Percentiles rank a stretch among this genome's conserved stretches.
Evolutionary conservation across 352 stramenopile genomes (phyloP).

Genomic region (Pythium chondricola): DNA sequence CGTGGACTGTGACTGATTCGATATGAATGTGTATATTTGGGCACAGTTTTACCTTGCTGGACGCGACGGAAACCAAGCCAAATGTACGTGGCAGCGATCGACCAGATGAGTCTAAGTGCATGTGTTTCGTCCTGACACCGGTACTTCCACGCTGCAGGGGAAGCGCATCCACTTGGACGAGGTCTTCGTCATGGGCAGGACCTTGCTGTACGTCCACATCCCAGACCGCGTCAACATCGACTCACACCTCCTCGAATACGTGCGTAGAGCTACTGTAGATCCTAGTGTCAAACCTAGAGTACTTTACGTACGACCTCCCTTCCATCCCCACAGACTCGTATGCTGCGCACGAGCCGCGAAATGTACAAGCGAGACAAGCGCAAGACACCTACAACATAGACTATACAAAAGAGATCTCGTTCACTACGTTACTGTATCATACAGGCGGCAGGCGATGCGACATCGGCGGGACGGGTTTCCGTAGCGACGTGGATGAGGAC

Average conservation of each 20-base stretch:
- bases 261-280: slow-evolving; percentile 23
- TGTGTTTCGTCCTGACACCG: no score
- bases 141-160: slow-evolving; percentile 28
- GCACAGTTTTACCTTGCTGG: slow-evolving; percentile 60
- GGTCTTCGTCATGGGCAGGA: slow-evolving; percentile 86
- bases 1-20: no score
- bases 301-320: no score
- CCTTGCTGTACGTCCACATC: slow-evolving; percentile 83
- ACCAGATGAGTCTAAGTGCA: no score
- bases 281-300: no score
- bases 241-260: slow-evolving; percentile 74
- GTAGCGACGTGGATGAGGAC: no score
- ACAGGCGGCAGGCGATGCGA: slow-evolving; percentile 65
- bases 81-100: slow-evolving; percentile 27
- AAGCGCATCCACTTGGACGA: slow-evolving; percentile 59
- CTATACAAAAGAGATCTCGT: not conserved
- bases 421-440: slow-evolving; percentile 37
- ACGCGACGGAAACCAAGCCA: slow-evolving; percentile 68
- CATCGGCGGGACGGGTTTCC: no score
- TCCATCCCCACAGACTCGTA: slow-evolving; percentile 38
- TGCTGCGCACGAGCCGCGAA: slow-evolving; percentile 70
- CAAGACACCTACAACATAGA: slow-evolving; percentile 18
- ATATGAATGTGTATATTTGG: not conserved
- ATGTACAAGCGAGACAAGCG: slow-evolving; percentile 81
- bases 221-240: slow-evolving; percentile 81